Conservation (phyloP, 169 alveolate species). For the Pseudocohnilembus persalinus region DNA sequence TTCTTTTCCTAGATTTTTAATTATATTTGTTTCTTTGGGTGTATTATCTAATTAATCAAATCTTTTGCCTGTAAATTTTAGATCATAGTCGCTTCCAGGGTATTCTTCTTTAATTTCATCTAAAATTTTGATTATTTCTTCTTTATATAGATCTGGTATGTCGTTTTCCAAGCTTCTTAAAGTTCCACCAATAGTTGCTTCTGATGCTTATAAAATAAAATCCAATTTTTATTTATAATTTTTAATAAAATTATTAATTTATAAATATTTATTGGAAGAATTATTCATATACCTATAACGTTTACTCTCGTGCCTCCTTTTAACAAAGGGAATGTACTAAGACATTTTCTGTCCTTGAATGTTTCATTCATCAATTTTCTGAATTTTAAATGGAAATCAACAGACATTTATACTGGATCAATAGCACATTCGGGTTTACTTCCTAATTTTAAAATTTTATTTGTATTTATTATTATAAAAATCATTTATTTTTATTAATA, state of each 20-base stretch:
- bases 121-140: constrained; percentile 18
- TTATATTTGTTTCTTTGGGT: constrained; percentile 46
- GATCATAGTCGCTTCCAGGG: constrained; percentile 24
- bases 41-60: constrained; percentile 56
- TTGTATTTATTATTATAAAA: too few species aligned
- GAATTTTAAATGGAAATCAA: constrained; percentile 25
- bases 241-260: not conserved
- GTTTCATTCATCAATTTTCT: constrained; percentile 11
- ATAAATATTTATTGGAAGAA: not conserved
- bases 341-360: not conserved
- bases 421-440: constrained; percentile 52
- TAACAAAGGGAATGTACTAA: constrained; percentile 4
- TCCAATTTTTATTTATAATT: too few species aligned
- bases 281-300: not conserved
- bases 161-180: constrained; percentile 52
- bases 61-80: constrained; percentile 19
- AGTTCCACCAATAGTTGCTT: constrained; percentile 51
- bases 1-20: constrained; percentile 41
- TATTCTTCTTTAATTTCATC: constrained; percentile 26
- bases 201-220: constrained; percentile 60
- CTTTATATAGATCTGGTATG: constrained; percentile 11
- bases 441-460: too few species aligned
- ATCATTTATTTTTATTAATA: too few species aligned
- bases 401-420: constrained; percentile 62
- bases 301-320: constrained; percentile 15